These are phyloP conservation scores for Xylogone sp. DNA, from an alignment of 2,329 filamentous ascomycete genomes.

Conservation along the genomic window DNA sequence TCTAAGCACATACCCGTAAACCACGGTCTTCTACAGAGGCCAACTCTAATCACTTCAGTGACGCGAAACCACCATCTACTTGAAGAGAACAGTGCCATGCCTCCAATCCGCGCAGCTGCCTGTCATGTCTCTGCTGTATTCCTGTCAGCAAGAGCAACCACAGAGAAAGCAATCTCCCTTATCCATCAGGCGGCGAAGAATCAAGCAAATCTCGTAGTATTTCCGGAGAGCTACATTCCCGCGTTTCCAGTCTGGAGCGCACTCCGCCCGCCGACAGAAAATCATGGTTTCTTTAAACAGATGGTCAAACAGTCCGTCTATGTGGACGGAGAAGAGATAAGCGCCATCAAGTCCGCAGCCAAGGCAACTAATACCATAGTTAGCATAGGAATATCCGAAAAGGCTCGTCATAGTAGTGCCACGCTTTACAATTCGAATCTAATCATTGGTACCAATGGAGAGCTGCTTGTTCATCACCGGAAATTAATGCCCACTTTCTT, in stretches of 20 bases:
- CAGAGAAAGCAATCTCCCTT: conserved; percentile 40
- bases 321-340: conserved; percentile 42
- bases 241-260: conserved; percentile 51
- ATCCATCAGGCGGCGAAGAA: conserved; percentile 41
- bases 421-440: conserved; percentile 50
- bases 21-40: too few species aligned
- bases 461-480: conserved; percentile 46
- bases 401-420: conserved; percentile 36
- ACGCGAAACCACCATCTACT: too few species aligned
- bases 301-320: conserved; percentile 42
- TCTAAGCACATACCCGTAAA: too few species aligned
- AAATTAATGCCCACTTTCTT: conserved; percentile 54
- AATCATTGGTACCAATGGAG: conserved; percentile 39
- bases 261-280: conserved; percentile 41
- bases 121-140: conserved; percentile 42
- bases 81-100: too few species aligned
- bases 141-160: conserved; percentile 41
- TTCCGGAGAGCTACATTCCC: conserved; percentile 49
- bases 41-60: too few species aligned
- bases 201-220: conserved; percentile 46
- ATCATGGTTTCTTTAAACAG: conserved; percentile 45
- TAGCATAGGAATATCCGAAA: conserved; percentile 49
- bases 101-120: conserved; percentile 20
- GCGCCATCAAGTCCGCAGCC: conserved; percentile 35
- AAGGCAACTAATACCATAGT: conserved; percentile 35